These are phyloP conservation scores for Arbutus unedo DNA, from an alignment of 148 eudicot species.

Conservation along the genomic window DNA sequence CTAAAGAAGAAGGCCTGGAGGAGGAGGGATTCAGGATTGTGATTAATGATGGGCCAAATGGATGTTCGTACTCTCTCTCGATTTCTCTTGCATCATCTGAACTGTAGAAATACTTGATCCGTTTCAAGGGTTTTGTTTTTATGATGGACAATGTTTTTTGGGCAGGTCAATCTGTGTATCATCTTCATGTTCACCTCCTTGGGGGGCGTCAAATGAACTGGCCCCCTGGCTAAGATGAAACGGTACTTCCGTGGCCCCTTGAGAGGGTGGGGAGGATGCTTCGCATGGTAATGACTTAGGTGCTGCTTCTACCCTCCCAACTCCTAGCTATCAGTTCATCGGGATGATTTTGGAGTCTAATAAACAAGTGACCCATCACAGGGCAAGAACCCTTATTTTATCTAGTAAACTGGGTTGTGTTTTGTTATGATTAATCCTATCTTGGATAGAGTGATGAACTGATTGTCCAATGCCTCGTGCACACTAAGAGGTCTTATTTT, in stretches of 20 bases:
- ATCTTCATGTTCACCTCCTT: constrained; percentile 80
- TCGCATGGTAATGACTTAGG: not conserved
- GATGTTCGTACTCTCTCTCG: constrained; percentile 48
- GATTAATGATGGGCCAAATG: constrained; percentile 84
- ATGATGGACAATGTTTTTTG: constrained; percentile 9
- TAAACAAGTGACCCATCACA: not conserved
- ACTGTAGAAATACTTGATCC: not conserved
- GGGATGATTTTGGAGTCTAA: not conserved
- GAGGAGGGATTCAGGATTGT: constrained; percentile 85
- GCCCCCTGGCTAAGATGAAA: constrained; percentile 73
- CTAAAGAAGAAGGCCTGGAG: constrained; percentile 89
- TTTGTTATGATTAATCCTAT: no score
- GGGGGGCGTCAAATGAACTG: constrained; percentile 98
- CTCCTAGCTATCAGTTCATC: not conserved
- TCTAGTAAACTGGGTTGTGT: not conserved
- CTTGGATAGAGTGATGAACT: no score
- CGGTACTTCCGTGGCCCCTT: not conserved
- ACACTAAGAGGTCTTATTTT: no score
- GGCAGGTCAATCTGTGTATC: constrained; percentile 92
- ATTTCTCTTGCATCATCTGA: not conserved
- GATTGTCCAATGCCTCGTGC: no score
- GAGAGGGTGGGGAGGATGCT: not conserved
- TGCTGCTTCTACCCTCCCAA: not conserved
- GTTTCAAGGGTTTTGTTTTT: constrained; percentile 9
- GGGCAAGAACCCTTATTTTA: not conserved